These are phyloP conservation scores for Leccinum olivaceopallidum DNA, from an alignment of 768 basidiomycete genomes.

Conservation along the genomic window DNA sequence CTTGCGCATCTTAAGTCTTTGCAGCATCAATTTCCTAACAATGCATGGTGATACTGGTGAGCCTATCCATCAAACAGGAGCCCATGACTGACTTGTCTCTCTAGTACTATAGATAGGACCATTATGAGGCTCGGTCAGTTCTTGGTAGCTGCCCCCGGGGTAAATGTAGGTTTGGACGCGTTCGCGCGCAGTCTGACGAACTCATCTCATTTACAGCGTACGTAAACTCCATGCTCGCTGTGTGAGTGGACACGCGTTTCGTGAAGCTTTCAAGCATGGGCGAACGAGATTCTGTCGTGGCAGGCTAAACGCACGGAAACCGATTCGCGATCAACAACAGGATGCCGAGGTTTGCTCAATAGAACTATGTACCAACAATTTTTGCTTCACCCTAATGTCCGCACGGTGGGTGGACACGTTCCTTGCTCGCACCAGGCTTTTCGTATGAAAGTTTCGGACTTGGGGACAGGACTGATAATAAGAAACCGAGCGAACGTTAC, in stretches of 20 bases:
- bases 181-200: background rate
- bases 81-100: background rate
- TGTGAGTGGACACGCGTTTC: constrained; percentile 10
- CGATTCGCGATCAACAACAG: constrained; percentile 16
- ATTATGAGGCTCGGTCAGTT: background rate
- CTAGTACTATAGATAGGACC: constrained; percentile 12
- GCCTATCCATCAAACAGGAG: background rate
- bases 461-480: background rate
- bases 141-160: constrained; percentile 8
- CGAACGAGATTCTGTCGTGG: background rate
- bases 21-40: constrained; percentile 13
- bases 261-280: background rate
- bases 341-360: background rate
- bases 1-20: background rate
- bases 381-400: constrained; percentile 1
- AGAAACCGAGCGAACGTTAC: background rate
- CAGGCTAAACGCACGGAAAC: constrained; percentile 13
- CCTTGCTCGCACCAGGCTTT: background rate
- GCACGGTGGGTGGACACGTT: background rate
- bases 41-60: constrained; percentile 13
- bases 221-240: constrained; percentile 23
- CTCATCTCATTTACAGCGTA: constrained; percentile 13
- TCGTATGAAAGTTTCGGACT: background rate
- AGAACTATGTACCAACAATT: constrained; percentile 10
- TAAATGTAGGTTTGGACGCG: constrained; percentile 9